Percentiles rank a stretch among this genome's conserved stretches.
These are phyloP conservation scores for Rhododendron molle DNA, from an alignment of 148 eudicot species.

Conservation along the genomic window DNA sequence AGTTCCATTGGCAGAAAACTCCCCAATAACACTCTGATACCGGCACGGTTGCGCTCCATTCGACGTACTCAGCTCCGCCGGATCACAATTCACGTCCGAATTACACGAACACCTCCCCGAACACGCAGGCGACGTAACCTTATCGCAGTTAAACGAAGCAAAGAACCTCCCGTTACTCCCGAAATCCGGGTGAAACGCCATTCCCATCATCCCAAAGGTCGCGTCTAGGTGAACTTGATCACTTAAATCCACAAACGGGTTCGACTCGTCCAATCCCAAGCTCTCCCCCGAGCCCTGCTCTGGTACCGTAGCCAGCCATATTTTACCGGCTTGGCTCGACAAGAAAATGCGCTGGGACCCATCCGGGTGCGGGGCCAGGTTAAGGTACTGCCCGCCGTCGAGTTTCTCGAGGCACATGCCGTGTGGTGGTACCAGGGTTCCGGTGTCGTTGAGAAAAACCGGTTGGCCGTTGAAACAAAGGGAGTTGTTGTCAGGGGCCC, in stretches of 20 bases:
- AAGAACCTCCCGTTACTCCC: constrained; percentile 75
- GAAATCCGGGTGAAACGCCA: constrained; percentile 89
- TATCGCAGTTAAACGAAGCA: constrained; percentile 82
- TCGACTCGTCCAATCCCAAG: constrained; percentile 61
- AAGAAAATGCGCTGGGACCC: constrained; percentile 83
- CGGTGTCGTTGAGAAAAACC: constrained; percentile 33
- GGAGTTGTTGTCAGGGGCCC: constrained; percentile 27
- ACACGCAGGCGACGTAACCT: constrained; percentile 58
- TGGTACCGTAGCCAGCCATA: constrained; percentile 72
- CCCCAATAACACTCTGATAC: constrained; percentile 70
- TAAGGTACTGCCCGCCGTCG: constrained; percentile 53
- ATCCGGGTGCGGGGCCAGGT: constrained; percentile 87
- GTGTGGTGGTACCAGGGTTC: constrained; percentile 36
- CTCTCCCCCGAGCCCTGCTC: constrained; percentile 59
- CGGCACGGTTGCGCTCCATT: constrained; percentile 54
- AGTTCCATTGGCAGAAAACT: constrained; percentile 74
- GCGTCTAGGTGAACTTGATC: constrained; percentile 77
- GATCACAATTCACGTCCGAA: constrained; percentile 84
- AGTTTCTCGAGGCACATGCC: constrained; percentile 91
- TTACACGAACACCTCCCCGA: constrained; percentile 90
- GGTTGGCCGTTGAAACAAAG: constrained; percentile 65
- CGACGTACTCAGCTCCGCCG: constrained; percentile 47
- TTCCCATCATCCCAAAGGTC: constrained; percentile 81
- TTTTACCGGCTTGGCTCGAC: constrained; percentile 70
- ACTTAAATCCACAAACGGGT: constrained; percentile 80